Conservation (phyloP, 2,329 filamentous ascomycete species). For the Neonectria sp. region DNA sequence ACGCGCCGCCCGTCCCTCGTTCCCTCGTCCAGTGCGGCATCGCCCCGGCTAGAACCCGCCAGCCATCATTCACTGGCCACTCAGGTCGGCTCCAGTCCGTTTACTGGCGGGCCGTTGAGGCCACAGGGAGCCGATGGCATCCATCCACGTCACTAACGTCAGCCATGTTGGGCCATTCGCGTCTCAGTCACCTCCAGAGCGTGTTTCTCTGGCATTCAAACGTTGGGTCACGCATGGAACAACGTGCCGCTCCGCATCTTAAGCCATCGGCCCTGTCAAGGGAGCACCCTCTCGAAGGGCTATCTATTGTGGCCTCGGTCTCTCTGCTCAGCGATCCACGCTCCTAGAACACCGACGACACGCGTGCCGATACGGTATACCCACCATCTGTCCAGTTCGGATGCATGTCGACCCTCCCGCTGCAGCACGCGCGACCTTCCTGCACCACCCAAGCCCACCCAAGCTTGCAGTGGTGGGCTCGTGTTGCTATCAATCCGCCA, state of each 20-base stretch:
- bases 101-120: conserved; percentile 36
- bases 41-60: conserved; percentile 18
- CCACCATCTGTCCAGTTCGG: conserved; percentile 3
- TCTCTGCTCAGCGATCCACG: too few relatives aligned
- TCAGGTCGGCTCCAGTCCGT: conserved; percentile 25
- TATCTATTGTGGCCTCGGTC: background rate
- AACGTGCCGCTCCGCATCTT: conserved; percentile 19
- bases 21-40: conserved; percentile 27
- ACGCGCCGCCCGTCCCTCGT: conserved; percentile 30
- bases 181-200: conserved; percentile 31
- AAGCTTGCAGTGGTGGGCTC: conserved; percentile 31
- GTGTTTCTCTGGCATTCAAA: conserved; percentile 16
- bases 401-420: conserved; percentile 24
- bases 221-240: conserved; percentile 16
- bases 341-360: background rate
- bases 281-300: background rate
- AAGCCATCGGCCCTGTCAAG: conserved; percentile 10
- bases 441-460: conserved; percentile 3
- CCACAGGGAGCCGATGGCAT: conserved; percentile 34
- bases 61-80: conserved; percentile 16
- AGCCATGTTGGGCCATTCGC: conserved; percentile 32
- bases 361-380: conserved; percentile 7
- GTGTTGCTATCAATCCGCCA: conserved; percentile 19
- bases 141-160: conserved; percentile 39
- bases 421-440: conserved; percentile 24